These are phyloP conservation scores for Alternaria sp. DNA, from an alignment of 2,329 filamentous ascomycete genomes.

Conservation along the genomic window DNA sequence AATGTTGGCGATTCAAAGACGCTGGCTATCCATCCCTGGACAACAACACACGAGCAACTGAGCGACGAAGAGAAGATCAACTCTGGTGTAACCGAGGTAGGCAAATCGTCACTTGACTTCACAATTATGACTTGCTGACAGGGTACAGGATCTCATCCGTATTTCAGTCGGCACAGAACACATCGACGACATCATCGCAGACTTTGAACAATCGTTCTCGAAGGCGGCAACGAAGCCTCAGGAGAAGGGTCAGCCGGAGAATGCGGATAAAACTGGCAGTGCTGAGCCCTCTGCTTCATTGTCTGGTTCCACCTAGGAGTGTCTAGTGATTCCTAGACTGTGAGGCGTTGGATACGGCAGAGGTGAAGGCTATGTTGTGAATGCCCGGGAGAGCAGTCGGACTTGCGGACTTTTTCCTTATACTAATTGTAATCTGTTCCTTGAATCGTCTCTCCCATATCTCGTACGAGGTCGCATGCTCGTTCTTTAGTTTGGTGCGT, in stretches of 20 bases:
- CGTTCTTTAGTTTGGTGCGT: background rate
- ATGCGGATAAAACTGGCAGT: conserved; percentile 45
- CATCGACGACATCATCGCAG: conserved; percentile 95
- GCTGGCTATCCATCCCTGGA: conserved; percentile 93
- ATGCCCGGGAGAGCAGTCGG: background rate
- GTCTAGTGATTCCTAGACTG: background rate
- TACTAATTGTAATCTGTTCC: background rate
- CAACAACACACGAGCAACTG: conserved; percentile 93
- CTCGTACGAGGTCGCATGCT: conserved; percentile 8
- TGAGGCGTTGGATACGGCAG: background rate
- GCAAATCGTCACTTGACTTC: conserved; percentile 6
- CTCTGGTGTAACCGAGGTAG: conserved; percentile 82
- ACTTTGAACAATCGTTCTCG: conserved; percentile 91
- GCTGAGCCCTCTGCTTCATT: conserved; percentile 38
- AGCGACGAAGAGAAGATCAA: conserved; percentile 79
- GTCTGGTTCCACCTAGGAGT: conserved; percentile 38
- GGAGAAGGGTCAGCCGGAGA: conserved; percentile 43
- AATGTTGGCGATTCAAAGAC: conserved; percentile 98
- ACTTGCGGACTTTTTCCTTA: background rate
- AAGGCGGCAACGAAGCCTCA: conserved; percentile 59
- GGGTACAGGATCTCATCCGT: conserved; percentile 79
- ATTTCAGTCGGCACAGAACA: conserved; percentile 96
- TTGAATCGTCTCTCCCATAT: background rate
- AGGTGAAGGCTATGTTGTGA: background rate
- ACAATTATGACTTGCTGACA: background rate